Evolutionary conservation across 805 yeast species (phyloP).

Genomic region (Saccharomycopsis schoenii): DNA sequence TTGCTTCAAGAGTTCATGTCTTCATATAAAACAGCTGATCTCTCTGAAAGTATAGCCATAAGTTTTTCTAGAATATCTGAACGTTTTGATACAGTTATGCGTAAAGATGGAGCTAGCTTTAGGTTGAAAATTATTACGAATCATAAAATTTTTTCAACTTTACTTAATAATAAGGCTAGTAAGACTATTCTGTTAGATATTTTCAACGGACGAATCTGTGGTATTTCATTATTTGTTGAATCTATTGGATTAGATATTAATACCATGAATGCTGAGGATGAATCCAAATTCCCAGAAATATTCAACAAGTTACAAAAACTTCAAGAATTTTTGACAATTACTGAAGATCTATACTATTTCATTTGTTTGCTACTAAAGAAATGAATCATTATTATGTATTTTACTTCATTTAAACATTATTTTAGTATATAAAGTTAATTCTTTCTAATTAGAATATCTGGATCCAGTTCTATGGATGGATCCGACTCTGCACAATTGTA

Average conservation of each 20-base stretch:
- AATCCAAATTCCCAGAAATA: background rate
- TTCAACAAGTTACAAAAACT: slow-evolving; percentile 5
- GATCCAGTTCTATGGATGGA: background rate
- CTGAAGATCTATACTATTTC: slow-evolving; percentile 15
- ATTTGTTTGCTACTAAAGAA: slow-evolving; percentile 1
- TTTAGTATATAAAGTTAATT: background rate
- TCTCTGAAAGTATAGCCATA: background rate
- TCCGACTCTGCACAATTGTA: background rate
- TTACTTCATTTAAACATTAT: background rate
- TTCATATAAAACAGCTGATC: slow-evolving; percentile 1
- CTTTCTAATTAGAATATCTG: background rate
- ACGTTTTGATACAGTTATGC: background rate
- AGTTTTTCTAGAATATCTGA: background rate
- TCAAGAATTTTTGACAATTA: background rate
- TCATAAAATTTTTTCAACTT: background rate
- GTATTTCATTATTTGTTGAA: slow-evolving; percentile 7
- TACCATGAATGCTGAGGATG: slow-evolving; percentile 1
- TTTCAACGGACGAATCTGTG: slow-evolving; percentile 8
- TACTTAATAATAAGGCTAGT: background rate
- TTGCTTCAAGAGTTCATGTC: slow-evolving; percentile 4
- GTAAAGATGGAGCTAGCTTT: background rate
- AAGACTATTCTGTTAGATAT: slow-evolving; percentile 8
- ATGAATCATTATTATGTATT: background rate
- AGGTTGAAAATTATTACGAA: background rate
- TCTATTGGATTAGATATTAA: slow-evolving; percentile 4